A percentile compares a stretch with the other conserved stretches of the same genome.
Conservation (phyloP, 169 alveolate genomes). For the Haemoproteus tartakovskyi region DNA sequence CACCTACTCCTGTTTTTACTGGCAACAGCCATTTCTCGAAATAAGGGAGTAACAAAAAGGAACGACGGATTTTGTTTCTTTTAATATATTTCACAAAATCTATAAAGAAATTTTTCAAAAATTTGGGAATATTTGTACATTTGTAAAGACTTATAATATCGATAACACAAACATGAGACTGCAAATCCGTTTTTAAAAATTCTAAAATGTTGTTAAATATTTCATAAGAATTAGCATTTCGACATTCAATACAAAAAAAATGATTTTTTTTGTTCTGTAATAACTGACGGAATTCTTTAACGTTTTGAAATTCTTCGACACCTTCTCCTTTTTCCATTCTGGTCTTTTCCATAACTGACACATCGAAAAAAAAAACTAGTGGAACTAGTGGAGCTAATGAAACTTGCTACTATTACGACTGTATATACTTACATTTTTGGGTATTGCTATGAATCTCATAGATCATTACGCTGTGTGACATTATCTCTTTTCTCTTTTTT, state of each 20-base stretch:
- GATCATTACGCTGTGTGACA: too few relatives aligned
- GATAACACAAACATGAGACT: slow-evolving; percentile 9
- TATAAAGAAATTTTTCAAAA: slow-evolving; percentile 29
- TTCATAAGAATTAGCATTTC: slow-evolving; percentile 42
- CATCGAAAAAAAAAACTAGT: too few relatives aligned
- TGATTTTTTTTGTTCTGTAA: slow-evolving; percentile 1
- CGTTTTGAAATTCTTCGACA: too few relatives aligned
- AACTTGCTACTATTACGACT: too few relatives aligned
- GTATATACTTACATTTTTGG: too few relatives aligned
- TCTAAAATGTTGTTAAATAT: slow-evolving; percentile 22
- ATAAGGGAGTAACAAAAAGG: slow-evolving; percentile 35
- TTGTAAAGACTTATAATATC: slow-evolving; percentile 53
- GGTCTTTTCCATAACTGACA: too few relatives aligned
- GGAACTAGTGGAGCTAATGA: too few relatives aligned
- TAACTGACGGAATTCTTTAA: too few relatives aligned
- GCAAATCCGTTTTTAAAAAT: slow-evolving; percentile 22
- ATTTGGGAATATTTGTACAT: slow-evolving; percentile 17
- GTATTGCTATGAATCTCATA: too few relatives aligned
- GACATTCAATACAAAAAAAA: slow-evolving; percentile 16
- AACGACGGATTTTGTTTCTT: slow-evolving; percentile 14
- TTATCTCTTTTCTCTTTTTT: too few relatives aligned
- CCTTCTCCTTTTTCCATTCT: too few relatives aligned
- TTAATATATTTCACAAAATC: slow-evolving; percentile 43
- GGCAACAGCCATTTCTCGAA: slow-evolving; percentile 47
- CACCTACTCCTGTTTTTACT: neutral